phyloP scores from a whole-genome alignment of 495 filamentous ascomycete genomes.

The Lepraria neglecta region DNA sequence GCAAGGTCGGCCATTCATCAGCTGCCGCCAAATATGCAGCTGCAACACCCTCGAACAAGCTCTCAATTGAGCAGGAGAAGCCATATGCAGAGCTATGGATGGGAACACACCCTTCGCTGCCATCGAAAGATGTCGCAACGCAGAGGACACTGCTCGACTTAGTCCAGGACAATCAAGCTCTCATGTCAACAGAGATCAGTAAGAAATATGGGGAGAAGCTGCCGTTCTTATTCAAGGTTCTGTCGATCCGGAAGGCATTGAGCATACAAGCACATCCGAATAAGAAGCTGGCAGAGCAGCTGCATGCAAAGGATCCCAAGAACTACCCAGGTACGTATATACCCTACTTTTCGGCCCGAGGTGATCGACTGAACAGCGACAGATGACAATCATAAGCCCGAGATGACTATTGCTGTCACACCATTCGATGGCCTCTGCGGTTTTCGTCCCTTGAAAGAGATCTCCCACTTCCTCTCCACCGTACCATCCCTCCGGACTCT shows the following conservation, averaged over 20 bases:
- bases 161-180: conserved; percentile 77
- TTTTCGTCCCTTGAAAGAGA: conserved; percentile 82
- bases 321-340: conserved; percentile 64
- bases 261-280: conserved; percentile 98
- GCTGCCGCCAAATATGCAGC: conserved; percentile 69
- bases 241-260: conserved; percentile 87
- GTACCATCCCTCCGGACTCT: conserved; percentile 68
- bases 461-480: conserved; percentile 73
- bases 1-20: conserved; percentile 70
- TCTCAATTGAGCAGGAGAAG: conserved; percentile 71
- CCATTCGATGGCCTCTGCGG: conserved; percentile 94
- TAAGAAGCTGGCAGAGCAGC: conserved; percentile 88
- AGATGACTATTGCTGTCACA: conserved; percentile 97
- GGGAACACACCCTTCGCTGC: conserved; percentile 94
- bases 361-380: background rate
- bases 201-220: conserved; percentile 71
- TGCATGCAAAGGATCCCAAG: conserved; percentile 78
- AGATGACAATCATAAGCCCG: conserved; percentile 99
- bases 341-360: background rate
- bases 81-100: conserved; percentile 97
- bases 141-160: conserved; percentile 84
- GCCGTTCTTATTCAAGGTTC: conserved; percentile 95
- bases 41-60: conserved; percentile 61
- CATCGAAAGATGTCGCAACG: conserved; percentile 80
- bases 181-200: conserved; percentile 65